phyloP scores from a whole-genome alignment of 2,329 filamentous ascomycete species.

The Fusarium protoensiforme region DNA sequence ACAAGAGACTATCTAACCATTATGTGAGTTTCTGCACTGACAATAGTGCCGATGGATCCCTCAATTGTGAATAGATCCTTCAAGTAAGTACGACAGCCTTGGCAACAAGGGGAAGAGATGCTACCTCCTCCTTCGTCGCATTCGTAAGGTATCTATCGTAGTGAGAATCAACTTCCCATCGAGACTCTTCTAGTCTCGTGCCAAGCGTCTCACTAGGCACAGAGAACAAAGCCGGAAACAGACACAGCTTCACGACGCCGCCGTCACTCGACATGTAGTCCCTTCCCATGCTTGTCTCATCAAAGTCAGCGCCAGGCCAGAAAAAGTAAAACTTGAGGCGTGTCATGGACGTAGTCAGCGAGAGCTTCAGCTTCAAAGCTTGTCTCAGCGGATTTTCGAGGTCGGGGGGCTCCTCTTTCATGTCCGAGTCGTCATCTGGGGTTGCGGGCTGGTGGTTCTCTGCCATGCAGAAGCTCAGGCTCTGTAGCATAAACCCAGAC shows the following conservation, averaged over 20 bases:
- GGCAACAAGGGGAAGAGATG: background rate
- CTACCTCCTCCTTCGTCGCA: background rate
- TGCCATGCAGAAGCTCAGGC: background rate
- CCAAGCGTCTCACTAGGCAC: background rate
- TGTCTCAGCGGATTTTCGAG: background rate
- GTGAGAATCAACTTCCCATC: background rate
- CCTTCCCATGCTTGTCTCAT: background rate
- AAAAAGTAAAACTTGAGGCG: constrained; percentile 2
- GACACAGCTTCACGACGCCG: background rate
- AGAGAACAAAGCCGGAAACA: constrained; percentile 1
- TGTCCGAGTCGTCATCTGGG: background rate
- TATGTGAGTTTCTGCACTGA: background rate
- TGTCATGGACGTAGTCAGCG: background rate
- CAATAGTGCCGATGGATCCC: too few species aligned
- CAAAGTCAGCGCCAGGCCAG: background rate
- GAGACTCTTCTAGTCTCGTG: background rate
- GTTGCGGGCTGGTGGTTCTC: background rate
- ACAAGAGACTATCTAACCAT: background rate
- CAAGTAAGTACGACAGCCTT: constrained; percentile 4
- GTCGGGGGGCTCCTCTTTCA: background rate
- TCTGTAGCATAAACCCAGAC: background rate
- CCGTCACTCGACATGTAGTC: background rate
- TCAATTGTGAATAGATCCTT: background rate
- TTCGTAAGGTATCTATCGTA: background rate
- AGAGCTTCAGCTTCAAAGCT: background rate